Base-by-base conservation (phyloP, 2,329 filamentous ascomycete genomes). In the Paracamarosporium sp. region DNA sequence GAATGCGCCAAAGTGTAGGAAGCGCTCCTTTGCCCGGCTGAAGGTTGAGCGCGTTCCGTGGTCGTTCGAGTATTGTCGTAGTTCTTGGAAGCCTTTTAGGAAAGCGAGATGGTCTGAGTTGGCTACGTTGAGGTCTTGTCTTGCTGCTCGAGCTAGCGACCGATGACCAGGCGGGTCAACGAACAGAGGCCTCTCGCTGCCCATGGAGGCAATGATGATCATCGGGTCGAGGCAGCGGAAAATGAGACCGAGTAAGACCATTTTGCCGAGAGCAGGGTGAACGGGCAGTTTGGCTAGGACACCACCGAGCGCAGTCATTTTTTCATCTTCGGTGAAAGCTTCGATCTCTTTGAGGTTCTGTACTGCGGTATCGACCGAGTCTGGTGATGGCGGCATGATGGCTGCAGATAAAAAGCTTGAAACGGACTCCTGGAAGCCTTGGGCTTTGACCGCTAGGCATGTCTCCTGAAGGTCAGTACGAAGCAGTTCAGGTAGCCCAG, bases 391-490 rank as follows among this genome's bases (percentile, higher is more conserved):
- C 13, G 54, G 47, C 20, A 52, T 48, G n/a, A 56, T 22, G 8
- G 54, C 54, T 30, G 45, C 40, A 12, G 54, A 52, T n/a, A 52
- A 17, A 30, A 56, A 56, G 5, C 28, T 44, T 6, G 31, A 43
- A 7, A 56, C 31, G 15, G 47, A 47, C 22, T 56, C 54, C 13
- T 30, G 2, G 11, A 56, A 52, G 9, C 47, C 40, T 25, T 56
- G 54, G 15, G 47, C 54, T 51, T 56, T 56, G 8, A 52, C 36
- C n/a, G 50, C 43, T 5, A 56, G 40, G n/a, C 54, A 56, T 28
- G 45, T 51, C 17, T 41, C 33, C 33, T 56, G 47, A 33, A 52
- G 54, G 22, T 56, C 54, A 27, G 46, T 17, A 8, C 53, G 46
- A 45, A 56, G 47, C 31, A 56, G 12, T 35, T 56, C 53, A 9